Conservation (phyloP, 805 yeast genomes). For the Hanseniaspora thailandica region DNA sequence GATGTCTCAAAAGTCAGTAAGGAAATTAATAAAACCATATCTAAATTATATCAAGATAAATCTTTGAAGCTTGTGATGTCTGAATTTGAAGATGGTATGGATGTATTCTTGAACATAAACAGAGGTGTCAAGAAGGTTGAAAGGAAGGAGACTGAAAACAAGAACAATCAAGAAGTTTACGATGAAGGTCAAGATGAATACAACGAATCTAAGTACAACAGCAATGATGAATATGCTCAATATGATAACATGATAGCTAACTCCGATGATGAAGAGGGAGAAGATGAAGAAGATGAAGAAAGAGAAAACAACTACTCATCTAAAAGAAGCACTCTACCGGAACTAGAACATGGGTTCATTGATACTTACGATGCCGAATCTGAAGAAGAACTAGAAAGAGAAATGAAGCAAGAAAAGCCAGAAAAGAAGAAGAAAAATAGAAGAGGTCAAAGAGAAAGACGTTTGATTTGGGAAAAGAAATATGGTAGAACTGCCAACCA, state of each 20-base stretch:
- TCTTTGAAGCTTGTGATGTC: constrained; percentile 38
- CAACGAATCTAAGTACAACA: constrained; percentile 17
- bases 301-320: constrained; percentile 29
- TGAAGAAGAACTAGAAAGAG: constrained; percentile 40
- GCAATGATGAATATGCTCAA: constrained; percentile 24
- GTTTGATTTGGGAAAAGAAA: constrained; percentile 89
- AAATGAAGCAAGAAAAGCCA: constrained; percentile 28
- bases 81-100: constrained; percentile 32
- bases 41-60: constrained; percentile 36
- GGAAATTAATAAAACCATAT: constrained; percentile 17
- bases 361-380: constrained; percentile 50
- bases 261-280: constrained; percentile 23
- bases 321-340: constrained; percentile 42
- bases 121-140: constrained; percentile 20
- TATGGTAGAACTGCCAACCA: constrained; percentile 80
- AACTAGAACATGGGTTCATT: constrained; percentile 49
- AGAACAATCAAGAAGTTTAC: constrained; percentile 18
- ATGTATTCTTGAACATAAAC: constrained; percentile 28
- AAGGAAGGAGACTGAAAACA: constrained; percentile 19
- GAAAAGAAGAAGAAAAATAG: constrained; percentile 61
- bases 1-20: constrained; percentile 23
- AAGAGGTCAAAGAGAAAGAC: constrained; percentile 95
- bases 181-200: constrained; percentile 22
- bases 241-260: constrained; percentile 19
- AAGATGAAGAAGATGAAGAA: no score